Conservation (phyloP, 495 filamentous ascomycete species). For the Penicillium roqueforti region DNA sequence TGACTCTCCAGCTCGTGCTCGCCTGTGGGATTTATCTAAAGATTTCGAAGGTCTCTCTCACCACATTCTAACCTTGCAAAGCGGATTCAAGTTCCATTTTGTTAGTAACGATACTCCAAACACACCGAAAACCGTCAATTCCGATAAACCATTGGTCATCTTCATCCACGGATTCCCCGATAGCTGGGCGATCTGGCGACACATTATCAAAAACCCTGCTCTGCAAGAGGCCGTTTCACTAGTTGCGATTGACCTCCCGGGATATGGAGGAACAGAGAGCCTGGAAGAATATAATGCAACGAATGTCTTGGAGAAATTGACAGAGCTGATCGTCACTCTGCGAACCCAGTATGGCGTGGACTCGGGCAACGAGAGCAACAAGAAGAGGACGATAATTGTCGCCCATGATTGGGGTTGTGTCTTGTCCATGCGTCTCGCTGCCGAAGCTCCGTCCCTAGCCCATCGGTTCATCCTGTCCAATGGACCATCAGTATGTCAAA, state of each 20-base stretch:
- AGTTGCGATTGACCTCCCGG: conserved; percentile 53
- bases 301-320: conserved; percentile 47
- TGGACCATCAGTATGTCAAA: conserved; percentile 44
- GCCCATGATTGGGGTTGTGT: conserved; percentile 57
- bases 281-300: conserved; percentile 45
- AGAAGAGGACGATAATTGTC: conserved; percentile 45
- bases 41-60: conserved; percentile 40
- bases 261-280: conserved; percentile 51
- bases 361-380: conserved; percentile 15
- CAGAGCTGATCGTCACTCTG: conserved; percentile 46
- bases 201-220: conserved; percentile 30
- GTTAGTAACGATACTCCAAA: conserved; percentile 36
- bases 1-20: conserved; percentile 32
- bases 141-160: conserved; percentile 45
- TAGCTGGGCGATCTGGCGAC: conserved; percentile 51
- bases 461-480: conserved; percentile 51
- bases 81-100: conserved; percentile 52
- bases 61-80: conserved; percentile 43
- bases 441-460: conserved; percentile 51
- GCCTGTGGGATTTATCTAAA: conserved; percentile 45
- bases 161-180: conserved; percentile 59
- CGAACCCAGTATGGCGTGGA: conserved; percentile 44
- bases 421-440: conserved; percentile 48
- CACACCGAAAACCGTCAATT: conserved; percentile 15
- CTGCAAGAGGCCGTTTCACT: conserved; percentile 35